These are phyloP conservation scores for Ogataea ganodermae DNA, from an alignment of 805 yeast genomes.

Conservation along the genomic window DNA sequence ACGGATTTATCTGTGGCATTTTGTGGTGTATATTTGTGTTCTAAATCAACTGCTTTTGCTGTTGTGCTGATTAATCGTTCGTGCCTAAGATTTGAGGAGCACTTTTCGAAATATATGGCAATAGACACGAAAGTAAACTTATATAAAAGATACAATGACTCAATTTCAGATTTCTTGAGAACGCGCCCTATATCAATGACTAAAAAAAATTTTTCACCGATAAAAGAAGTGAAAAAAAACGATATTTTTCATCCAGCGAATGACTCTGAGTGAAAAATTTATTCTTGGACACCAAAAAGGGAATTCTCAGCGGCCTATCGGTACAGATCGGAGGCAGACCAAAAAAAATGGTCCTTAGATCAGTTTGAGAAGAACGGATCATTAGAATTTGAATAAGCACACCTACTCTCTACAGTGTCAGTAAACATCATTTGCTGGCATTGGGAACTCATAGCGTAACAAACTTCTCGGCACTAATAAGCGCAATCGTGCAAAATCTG, in stretches of 20 bases:
- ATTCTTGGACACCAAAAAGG: slow-evolving; percentile 1
- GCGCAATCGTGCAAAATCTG: too few relatives aligned
- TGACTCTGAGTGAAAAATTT: slow-evolving; percentile 3
- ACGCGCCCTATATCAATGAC: background rate
- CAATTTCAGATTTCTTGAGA: slow-evolving; percentile 6
- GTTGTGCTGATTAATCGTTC: background rate
- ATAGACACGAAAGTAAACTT: background rate
- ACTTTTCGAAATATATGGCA: background rate
- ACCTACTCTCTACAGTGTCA: too few relatives aligned
- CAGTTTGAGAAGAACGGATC: background rate
- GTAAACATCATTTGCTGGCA: too few relatives aligned
- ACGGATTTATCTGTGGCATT: slow-evolving; percentile 44
- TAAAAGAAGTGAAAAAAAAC: slow-evolving; percentile 7
- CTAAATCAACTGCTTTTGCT: background rate
- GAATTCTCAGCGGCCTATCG: slow-evolving; percentile 1
- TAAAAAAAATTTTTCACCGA: slow-evolving; percentile 21
- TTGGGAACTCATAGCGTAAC: too few relatives aligned
- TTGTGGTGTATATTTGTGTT: background rate
- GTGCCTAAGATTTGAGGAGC: background rate
- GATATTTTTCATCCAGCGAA: slow-evolving; percentile 3
- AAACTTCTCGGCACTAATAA: too few relatives aligned
- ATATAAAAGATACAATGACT: background rate
- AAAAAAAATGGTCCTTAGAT: background rate
- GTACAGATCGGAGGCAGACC: background rate
- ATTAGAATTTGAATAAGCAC: too few relatives aligned